Evolutionary conservation across 352 stramenopile species (phyloP), one percentile per base, ranked within the genome.

Genomic region (Plasmopara viticola): DNA sequence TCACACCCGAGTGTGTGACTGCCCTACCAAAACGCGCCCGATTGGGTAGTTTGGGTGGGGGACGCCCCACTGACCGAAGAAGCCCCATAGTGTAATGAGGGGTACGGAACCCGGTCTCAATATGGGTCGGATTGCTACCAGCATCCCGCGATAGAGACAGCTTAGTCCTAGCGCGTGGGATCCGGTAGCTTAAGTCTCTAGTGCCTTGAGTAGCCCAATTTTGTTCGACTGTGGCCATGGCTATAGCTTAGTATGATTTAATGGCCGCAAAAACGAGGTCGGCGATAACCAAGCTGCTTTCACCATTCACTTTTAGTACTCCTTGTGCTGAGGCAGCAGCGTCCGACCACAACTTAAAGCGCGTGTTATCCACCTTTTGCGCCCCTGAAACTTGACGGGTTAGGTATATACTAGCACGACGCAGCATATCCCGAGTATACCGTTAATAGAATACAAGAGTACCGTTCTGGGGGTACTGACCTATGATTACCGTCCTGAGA

Each of bases 401-500:
- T 78, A 70, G 92, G 98, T 20, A 48, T 28, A 33, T 86, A 84
- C 48, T 92, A 78, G 84, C 84, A 96, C 5, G 77, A 90, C 2
- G 66, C 74, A 6, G 89, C 87, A 65, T 98, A 98, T 0, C 71
- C 86, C 89, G 90, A 98, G 70, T 99, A 95, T 68, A 43, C 95
- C 95, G 30, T 90, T 58, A 18, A 99, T 94, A 6, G 84, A 84
- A 64, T 98, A 98, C n/a, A n/a, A n/a, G n/a, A n/a, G n/a, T n/a
- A n/a, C n/a, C n/a, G n/a, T n/a, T n/a, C n/a, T n/a, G n/a, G n/a
- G n/a, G n/a, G n/a, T n/a, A n/a, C n/a, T n/a, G n/a, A n/a, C n/a
- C n/a, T n/a, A n/a, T n/a, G n/a, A n/a, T n/a, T n/a, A n/a, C n/a
- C n/a, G n/a, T n/a, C n/a, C n/a, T n/a, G n/a, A n/a, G n/a, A n/a